Evolutionary conservation across 192 early-diverging fungal species (phyloP).

Genomic region (Umbelopsis isabellina): DNA sequence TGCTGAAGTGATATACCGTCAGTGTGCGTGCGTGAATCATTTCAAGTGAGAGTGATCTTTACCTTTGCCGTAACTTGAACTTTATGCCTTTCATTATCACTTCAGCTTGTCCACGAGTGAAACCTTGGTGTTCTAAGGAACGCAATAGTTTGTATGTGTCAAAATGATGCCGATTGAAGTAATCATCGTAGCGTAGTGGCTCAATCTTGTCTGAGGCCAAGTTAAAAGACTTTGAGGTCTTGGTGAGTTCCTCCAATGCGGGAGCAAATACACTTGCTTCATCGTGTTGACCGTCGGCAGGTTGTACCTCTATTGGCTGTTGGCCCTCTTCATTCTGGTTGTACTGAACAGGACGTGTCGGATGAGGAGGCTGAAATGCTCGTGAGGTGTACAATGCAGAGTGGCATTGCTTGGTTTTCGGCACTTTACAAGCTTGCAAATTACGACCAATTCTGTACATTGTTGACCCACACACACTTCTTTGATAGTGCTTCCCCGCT

Average conservation of each 20-base stretch:
- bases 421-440: neutral
- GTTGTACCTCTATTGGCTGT: neutral
- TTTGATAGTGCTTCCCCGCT: too few relatives aligned
- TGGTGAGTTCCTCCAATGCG: constrained; percentile 13
- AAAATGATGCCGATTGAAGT: constrained; percentile 61
- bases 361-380: constrained; percentile 28
- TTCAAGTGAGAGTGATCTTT: neutral
- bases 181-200: constrained; percentile 12
- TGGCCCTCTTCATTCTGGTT: neutral
- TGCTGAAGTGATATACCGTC: constrained; percentile 27
- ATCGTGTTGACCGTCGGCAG: neutral
- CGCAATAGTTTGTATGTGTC: constrained; percentile 78
- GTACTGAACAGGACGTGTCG: constrained; percentile 28
- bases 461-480: neutral
- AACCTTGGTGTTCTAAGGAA: constrained; percentile 66
- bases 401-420: neutral
- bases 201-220: neutral
- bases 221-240: constrained; percentile 18
- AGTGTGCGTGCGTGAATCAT: neutral
- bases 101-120: constrained; percentile 72
- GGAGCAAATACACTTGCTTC: constrained; percentile 15
- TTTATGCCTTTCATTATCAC: constrained; percentile 78
- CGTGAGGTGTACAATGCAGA: constrained; percentile 10
- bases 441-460: constrained; percentile 12
- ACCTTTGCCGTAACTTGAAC: constrained; percentile 66